Percentiles rank a stretch among this genome's conserved stretches.
These are phyloP conservation scores for Patellaria atrata DNA, from an alignment of 495 filamentous ascomycete species.

Conservation along the genomic window DNA sequence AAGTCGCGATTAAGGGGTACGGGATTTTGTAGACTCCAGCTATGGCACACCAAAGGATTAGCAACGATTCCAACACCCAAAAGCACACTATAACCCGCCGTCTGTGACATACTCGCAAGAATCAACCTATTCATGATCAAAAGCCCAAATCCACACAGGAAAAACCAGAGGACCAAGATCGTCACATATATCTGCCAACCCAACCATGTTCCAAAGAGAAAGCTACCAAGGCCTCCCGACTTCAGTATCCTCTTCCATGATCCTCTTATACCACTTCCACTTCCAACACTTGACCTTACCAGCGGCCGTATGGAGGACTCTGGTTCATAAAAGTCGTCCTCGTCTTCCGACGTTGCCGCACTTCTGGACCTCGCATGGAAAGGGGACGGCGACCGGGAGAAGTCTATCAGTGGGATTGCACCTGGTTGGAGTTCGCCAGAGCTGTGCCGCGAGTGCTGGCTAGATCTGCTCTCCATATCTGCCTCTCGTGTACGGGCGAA, in stretches of 20 bases:
- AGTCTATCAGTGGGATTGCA: conserved; percentile 27
- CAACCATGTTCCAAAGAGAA: conserved; percentile 33
- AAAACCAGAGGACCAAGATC: conserved; percentile 32
- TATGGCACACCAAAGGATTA: background rate
- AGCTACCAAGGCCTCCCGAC: conserved; percentile 33
- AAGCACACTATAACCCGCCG: conserved; percentile 34
- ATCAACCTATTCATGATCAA: conserved; percentile 37
- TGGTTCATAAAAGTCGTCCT: conserved; percentile 24
- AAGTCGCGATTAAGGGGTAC: conserved; percentile 35
- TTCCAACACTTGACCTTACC: conserved; percentile 15
- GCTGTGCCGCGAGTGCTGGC: conserved; percentile 16
- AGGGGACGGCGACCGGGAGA: conserved; percentile 29
- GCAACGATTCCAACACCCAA: too few relatives aligned
- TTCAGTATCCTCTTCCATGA: conserved; percentile 24
- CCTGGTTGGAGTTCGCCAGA: conserved; percentile 13
- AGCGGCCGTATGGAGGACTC: conserved; percentile 13
- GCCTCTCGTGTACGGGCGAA: too few relatives aligned
- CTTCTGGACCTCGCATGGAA: conserved; percentile 22
- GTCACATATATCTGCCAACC: conserved; percentile 38
- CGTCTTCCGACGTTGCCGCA: conserved; percentile 28
- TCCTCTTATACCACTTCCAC: conserved; percentile 9
- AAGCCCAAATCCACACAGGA: conserved; percentile 30
- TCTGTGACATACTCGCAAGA: conserved; percentile 31
- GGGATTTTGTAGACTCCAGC: conserved; percentile 25
- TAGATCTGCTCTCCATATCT: conserved; percentile 16